These are phyloP conservation scores for Drechslerella stenobrocha DNA, from an alignment of 2,329 filamentous ascomycete species.

Conservation along the genomic window DNA sequence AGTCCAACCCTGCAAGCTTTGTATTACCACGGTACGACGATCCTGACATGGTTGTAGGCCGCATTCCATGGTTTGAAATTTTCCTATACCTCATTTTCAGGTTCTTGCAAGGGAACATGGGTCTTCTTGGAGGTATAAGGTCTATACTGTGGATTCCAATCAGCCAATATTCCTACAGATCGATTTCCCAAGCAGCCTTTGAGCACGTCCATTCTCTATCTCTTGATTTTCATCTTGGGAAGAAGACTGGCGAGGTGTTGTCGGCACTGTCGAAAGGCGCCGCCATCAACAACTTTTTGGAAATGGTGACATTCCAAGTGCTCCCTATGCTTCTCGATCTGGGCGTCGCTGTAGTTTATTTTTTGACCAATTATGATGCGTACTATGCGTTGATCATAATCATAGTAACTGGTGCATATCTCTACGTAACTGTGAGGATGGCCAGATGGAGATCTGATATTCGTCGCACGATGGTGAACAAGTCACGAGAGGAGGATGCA, in stretches of 20 bases:
- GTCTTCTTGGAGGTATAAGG: slow-evolving; percentile 78
- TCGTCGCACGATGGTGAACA: slow-evolving; percentile 90
- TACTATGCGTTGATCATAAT: slow-evolving; percentile 88
- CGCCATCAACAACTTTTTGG: slow-evolving; percentile 93
- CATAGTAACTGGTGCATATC: slow-evolving; percentile 91
- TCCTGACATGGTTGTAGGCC: slow-evolving; percentile 46
- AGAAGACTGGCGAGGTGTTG: slow-evolving; percentile 92
- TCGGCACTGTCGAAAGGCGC: slow-evolving; percentile 95
- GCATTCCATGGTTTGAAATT: slow-evolving; percentile 74
- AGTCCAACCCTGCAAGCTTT: slow-evolving; percentile 6
- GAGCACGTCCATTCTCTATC: slow-evolving; percentile 96
- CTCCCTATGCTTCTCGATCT: slow-evolving; percentile 93
- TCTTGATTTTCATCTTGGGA: slow-evolving; percentile 93
- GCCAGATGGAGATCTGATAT: slow-evolving; percentile 90
- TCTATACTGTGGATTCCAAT: slow-evolving; percentile 94
- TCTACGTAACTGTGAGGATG: slow-evolving; percentile 95
- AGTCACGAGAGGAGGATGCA: slow-evolving; percentile 90
- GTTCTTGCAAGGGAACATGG: slow-evolving; percentile 83
- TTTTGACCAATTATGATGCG: slow-evolving; percentile 76
- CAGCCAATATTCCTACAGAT: slow-evolving; percentile 93
- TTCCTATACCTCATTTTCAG: slow-evolving; percentile 75
- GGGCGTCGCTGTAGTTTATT: slow-evolving; percentile 79
- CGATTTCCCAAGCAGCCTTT: slow-evolving; percentile 90
- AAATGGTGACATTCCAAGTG: slow-evolving; percentile 94
- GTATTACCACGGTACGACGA: slow-evolving; percentile 5